phyloP scores from a whole-genome alignment of 179 eudicot genomes.

The Monotropa hypopitys region DNA sequence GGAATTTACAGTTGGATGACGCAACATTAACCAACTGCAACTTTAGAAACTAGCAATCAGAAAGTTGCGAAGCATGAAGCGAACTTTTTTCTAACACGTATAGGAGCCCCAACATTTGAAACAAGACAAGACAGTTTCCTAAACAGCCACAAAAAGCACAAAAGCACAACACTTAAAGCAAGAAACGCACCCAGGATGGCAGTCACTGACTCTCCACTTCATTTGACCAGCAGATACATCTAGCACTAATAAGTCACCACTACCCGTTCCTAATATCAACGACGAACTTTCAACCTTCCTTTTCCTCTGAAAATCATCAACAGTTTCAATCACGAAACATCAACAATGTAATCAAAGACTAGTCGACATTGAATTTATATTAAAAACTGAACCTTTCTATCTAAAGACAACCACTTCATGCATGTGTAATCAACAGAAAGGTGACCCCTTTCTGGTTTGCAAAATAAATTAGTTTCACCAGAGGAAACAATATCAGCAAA shows the following conservation, averaged over 20 bases:
- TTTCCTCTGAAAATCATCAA: constrained; percentile 45
- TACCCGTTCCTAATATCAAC: constrained; percentile 76
- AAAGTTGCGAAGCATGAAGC: background rate
- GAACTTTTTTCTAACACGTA: background rate
- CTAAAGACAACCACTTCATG: constrained; percentile 79
- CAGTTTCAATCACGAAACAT: constrained; percentile 6
- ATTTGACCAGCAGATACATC: constrained; percentile 79
- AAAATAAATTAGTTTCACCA: constrained; percentile 32
- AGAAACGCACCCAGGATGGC: constrained; percentile 83
- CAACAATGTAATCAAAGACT: background rate
- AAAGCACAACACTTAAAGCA: background rate
- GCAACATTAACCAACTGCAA: background rate
- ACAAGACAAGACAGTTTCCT: background rate
- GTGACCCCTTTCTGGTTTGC: constrained; percentile 57
- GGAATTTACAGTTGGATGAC: background rate
- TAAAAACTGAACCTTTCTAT: constrained; percentile 39
- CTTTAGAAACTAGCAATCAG: background rate
- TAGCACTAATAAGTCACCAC: constrained; percentile 72
- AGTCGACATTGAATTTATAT: background rate
- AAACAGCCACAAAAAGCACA: background rate
- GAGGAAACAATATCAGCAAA: constrained; percentile 46
- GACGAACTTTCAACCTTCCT: constrained; percentile 62
- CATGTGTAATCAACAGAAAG: constrained; percentile 92
- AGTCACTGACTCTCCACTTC: constrained; percentile 79
- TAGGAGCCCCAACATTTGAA: background rate